phyloP scores from a whole-genome alignment of 2,329 filamentous ascomycete genomes.

The Aspergillus latus region DNA sequence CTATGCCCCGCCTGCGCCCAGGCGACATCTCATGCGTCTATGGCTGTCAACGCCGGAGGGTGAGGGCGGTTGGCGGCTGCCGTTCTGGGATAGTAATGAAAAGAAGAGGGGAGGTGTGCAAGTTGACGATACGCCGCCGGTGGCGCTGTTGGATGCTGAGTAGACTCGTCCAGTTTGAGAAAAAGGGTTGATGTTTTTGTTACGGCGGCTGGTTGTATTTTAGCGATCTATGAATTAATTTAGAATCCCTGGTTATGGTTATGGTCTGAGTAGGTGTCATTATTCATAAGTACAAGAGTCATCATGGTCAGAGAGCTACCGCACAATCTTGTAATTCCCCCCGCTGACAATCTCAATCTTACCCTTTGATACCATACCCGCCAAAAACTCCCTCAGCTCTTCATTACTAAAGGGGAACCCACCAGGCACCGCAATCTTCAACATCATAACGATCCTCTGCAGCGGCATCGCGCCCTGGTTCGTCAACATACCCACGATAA shows the following conservation, averaged over 20 bases:
- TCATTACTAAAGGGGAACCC: slow-evolving; percentile 89
- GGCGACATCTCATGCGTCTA: slow-evolving; percentile 29
- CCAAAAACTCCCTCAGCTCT: slow-evolving; percentile 78
- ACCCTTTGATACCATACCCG: slow-evolving; percentile 70
- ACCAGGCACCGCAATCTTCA: slow-evolving; percentile 85
- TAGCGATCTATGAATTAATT: slow-evolving; percentile 1
- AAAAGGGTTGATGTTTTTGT: neutral
- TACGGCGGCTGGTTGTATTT: slow-evolving; percentile 2
- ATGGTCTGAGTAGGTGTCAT: too few species aligned
- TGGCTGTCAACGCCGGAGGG: slow-evolving; percentile 29
- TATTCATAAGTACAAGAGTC: too few species aligned
- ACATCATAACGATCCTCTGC: slow-evolving; percentile 84
- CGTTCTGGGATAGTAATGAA: slow-evolving; percentile 26
- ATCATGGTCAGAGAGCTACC: slow-evolving; percentile 15
- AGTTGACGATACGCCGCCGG: slow-evolving; percentile 27
- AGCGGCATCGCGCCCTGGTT: slow-evolving; percentile 85
- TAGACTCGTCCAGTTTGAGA: slow-evolving; percentile 7
- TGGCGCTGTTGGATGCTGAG: slow-evolving; percentile 29
- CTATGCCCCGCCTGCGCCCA: slow-evolving; percentile 22
- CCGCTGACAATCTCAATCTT: slow-evolving; percentile 65
- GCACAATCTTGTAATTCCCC: slow-evolving; percentile 64
- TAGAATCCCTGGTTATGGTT: too few species aligned
- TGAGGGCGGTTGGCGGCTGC: slow-evolving; percentile 31
- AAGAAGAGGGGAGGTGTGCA: slow-evolving; percentile 33
- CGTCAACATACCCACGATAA: slow-evolving; percentile 92